These are phyloP conservation scores for Albatrellus ellisii DNA, from an alignment of 768 basidiomycete species.

Conservation along the genomic window DNA sequence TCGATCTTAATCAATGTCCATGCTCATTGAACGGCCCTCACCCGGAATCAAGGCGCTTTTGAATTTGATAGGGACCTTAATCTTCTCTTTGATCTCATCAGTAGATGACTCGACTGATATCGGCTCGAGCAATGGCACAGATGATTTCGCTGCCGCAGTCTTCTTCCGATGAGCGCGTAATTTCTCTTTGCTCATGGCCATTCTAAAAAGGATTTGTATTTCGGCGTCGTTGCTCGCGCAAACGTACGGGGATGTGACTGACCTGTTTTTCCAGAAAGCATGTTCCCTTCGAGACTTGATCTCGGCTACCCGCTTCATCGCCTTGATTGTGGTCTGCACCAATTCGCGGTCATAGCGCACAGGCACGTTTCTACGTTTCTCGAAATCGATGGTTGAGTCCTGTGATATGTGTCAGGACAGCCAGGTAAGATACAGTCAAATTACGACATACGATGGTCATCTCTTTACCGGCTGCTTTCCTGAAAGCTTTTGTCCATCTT, in stretches of 20 bases:
- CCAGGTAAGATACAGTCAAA: not conserved
- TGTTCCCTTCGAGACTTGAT: slow-evolving; percentile 84
- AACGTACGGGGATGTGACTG: slow-evolving; percentile 11
- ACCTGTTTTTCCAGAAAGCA: slow-evolving; percentile 94
- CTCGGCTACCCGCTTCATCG: slow-evolving; percentile 91
- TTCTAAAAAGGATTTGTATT: slow-evolving; percentile 31
- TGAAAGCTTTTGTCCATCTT: slow-evolving; percentile 98
- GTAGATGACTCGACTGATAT: slow-evolving; percentile 29
- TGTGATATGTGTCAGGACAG: too few relatives aligned
- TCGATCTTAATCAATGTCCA: slow-evolving; percentile 59
- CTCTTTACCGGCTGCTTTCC: slow-evolving; percentile 97
- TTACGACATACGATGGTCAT: slow-evolving; percentile 80
- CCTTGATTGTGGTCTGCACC: slow-evolving; percentile 84
- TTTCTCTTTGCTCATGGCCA: slow-evolving; percentile 74
- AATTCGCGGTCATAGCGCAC: slow-evolving; percentile 95
- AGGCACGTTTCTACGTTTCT: slow-evolving; percentile 96
- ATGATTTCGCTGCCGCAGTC: slow-evolving; percentile 35
- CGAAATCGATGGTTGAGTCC: slow-evolving; percentile 98
- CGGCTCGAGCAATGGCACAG: slow-evolving; percentile 58
- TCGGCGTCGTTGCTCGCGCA: not conserved
- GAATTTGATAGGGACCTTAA: slow-evolving; percentile 53
- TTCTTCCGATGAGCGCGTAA: slow-evolving; percentile 63
- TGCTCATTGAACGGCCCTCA: slow-evolving; percentile 81
- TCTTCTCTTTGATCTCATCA: slow-evolving; percentile 57
- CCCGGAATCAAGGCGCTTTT: slow-evolving; percentile 69